Conservation (phyloP, 176 grass and related monocot genomes). For the Elaeis guineensis region DNA sequence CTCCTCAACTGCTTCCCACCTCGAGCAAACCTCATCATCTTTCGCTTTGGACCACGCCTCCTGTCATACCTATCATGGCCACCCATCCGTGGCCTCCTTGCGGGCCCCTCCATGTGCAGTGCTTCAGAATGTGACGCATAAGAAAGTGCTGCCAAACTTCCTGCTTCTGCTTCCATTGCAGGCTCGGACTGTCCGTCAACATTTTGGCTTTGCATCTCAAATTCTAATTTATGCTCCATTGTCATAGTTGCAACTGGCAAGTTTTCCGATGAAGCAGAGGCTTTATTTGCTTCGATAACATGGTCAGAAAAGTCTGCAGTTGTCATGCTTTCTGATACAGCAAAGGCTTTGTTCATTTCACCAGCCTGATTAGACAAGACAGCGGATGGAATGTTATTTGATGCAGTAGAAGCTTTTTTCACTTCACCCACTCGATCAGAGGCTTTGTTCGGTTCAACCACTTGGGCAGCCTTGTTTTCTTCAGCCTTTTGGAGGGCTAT, state of each 20-base stretch:
- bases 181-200: slow-evolving; percentile 10
- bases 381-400: neutral
- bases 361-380: slow-evolving; percentile 8
- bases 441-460: no score
- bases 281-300: slow-evolving; percentile 5
- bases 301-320: neutral
- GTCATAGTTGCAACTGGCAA: neutral
- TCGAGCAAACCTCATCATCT: slow-evolving; percentile 1
- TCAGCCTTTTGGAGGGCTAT: slow-evolving; percentile 8
- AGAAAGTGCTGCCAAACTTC: neutral
- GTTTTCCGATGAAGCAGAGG: slow-evolving; percentile 2
- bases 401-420: neutral
- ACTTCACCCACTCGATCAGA: slow-evolving; percentile 13
- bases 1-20: slow-evolving; percentile 27
- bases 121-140: neutral
- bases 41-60: slow-evolving; percentile 22
- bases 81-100: slow-evolving; percentile 17
- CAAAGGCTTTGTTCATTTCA: slow-evolving; percentile 6
- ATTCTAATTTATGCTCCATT: slow-evolving; percentile 9
- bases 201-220: slow-evolving; percentile 16
- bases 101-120: neutral
- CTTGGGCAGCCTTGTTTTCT: neutral
- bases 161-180: slow-evolving; percentile 18
- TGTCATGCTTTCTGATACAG: neutral
- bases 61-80: slow-evolving; percentile 14